These are phyloP conservation scores for Solanum chaucha DNA, from an alignment of 257 asterid genomes.

Conservation along the genomic window DNA sequence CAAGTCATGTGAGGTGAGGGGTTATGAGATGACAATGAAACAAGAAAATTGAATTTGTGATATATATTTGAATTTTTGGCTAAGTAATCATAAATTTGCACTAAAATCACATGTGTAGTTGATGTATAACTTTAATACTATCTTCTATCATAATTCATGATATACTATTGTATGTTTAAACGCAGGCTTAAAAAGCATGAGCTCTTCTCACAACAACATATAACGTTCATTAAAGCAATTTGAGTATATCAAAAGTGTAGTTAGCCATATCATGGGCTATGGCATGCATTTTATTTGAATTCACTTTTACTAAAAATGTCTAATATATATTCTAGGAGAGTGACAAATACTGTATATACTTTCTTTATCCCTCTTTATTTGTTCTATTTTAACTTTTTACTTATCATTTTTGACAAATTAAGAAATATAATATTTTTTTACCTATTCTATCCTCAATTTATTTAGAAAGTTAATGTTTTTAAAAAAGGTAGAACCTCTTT, in stretches of 20 bases:
- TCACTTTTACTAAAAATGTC: background rate
- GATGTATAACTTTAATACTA: background rate
- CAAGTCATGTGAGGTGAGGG: background rate
- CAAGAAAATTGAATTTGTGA: background rate
- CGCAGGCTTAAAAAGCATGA: background rate
- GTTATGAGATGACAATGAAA: background rate
- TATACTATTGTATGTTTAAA: background rate
- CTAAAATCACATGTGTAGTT: background rate
- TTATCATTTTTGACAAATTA: too few species aligned
- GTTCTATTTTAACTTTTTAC: too few species aligned
- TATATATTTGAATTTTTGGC: too few species aligned
- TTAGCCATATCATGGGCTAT: background rate
- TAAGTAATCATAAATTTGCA: background rate
- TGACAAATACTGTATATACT: background rate
- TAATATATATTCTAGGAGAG: background rate
- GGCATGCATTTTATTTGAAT: background rate
- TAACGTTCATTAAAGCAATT: background rate
- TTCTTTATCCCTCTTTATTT: too few species aligned
- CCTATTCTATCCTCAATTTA: too few species aligned
- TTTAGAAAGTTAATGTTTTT: too few species aligned
- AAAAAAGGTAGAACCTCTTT: too few species aligned
- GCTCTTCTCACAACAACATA: background rate
- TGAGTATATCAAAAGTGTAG: background rate
- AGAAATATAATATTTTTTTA: too few species aligned
- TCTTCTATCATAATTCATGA: background rate